Evolutionary conservation across 139 green algal genomes (phyloP), one percentile per base, ranked within the genome.

Genomic region (Chlorella sp.): DNA sequence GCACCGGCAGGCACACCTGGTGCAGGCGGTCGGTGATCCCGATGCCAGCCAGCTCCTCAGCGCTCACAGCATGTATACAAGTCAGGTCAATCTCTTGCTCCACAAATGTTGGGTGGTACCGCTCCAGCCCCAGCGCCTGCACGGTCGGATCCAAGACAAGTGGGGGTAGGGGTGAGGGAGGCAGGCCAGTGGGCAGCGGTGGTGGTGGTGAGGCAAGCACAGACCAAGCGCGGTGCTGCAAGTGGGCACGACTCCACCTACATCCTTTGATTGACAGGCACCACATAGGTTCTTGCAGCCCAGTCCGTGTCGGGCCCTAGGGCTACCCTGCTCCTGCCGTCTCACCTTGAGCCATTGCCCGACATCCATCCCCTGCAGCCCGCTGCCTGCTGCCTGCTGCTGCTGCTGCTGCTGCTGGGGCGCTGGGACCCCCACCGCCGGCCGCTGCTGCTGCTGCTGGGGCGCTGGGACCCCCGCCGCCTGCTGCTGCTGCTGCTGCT

Each of bases 121-220:
- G 48, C 42, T 61, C 71, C 42, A 89, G 71, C 3, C 85, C 85
- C 85, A 89, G 85, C 2, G 69, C 71, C 85, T 89, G 85, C 69
- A 75, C 12, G 34, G 5, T 1, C n/a, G 22, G 60, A 87, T 11
- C 5, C 30, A 3, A 16, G 40, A 28, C 15, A 5, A 26, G 7
- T 79, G 71, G 71, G 1, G 5, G 48, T 57, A 7, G 40, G 71
- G 4, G 71, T 39, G 71, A 19, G 71, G 32, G 14, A 18, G 2
- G n/a, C 3, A 3, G 11, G n/a, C n/a, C n/a, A 26, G 75, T 3
- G 28, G 75, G 1, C 18, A 1, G 34, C 34, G 19, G 15, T n/a
- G 78, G 16, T 48, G 53, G 4, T 48, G 28, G 36, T 32, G 30
- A 85, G 28, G 48, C 48, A 71, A 18, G 64, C 11, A 14, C 7